Evolutionary conservation across 257 asterid species (phyloP).

Genomic region (Solanum microdontum): DNA sequence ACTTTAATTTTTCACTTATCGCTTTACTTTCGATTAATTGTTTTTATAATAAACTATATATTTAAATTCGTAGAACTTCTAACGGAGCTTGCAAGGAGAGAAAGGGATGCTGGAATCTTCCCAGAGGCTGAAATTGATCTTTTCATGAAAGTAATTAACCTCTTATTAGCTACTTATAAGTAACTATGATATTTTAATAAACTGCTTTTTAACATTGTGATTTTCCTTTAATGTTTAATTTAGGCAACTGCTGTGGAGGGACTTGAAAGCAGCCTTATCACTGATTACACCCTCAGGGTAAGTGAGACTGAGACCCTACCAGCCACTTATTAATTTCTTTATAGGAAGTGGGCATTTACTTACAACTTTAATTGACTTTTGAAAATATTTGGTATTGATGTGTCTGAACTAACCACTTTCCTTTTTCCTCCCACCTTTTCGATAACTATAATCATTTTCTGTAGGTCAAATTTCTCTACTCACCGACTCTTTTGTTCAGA

Average conservation of each 20-base stretch:
- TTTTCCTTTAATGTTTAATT: background rate
- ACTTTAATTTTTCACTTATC: background rate
- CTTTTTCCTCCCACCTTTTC: background rate
- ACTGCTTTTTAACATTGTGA: background rate
- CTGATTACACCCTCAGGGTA: constrained; percentile 60
- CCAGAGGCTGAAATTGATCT: constrained; percentile 54
- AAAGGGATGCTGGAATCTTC: constrained; percentile 36
- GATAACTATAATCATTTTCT: background rate
- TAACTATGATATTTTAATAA: background rate
- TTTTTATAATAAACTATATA: background rate
- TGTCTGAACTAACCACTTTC: constrained; percentile 1
- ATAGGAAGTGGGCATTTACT: background rate
- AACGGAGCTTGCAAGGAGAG: constrained; percentile 48
- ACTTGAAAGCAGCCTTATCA: constrained; percentile 35
- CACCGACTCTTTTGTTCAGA: constrained; percentile 4
- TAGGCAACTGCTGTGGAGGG: constrained; percentile 61
- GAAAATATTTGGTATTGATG: background rate
- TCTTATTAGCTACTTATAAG: too few species aligned
- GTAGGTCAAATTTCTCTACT: constrained; percentile 10
- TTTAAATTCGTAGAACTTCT: constrained; percentile 25
- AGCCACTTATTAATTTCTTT: background rate
- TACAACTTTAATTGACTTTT: background rate
- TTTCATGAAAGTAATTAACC: constrained; percentile 40
- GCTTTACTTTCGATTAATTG: background rate
- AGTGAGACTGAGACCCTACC: background rate